phyloP scores from a whole-genome alignment of 768 basidiomycete genomes.

The Crassisporium funariophilum region DNA sequence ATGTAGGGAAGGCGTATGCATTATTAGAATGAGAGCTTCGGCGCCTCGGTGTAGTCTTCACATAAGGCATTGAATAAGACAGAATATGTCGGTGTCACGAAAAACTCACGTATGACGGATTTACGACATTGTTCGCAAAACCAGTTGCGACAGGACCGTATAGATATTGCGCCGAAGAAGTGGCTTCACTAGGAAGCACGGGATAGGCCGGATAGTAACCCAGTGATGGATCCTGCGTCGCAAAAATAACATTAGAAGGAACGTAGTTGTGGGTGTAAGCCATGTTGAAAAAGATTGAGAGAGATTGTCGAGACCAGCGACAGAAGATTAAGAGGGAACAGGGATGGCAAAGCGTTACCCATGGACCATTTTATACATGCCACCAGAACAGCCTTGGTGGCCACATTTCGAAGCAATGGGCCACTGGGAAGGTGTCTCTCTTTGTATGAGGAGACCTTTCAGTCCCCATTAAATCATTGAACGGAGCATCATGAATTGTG shows the following conservation, averaged over 20 bases:
- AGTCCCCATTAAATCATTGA: too few species aligned
- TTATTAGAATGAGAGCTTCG: conserved; percentile 1
- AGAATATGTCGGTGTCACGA: not conserved
- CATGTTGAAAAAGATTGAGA: not conserved
- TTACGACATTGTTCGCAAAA: not conserved
- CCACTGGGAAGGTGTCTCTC: too few species aligned
- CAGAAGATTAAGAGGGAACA: not conserved
- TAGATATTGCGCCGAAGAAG: not conserved
- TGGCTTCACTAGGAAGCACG: not conserved
- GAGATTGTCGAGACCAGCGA: not conserved
- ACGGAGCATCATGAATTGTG: too few species aligned
- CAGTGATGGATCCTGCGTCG: not conserved
- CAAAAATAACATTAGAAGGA: not conserved
- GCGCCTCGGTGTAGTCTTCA: not conserved
- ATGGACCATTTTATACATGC: too few species aligned
- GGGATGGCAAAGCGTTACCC: not conserved
- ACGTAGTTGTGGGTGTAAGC: not conserved
- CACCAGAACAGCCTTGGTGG: too few species aligned
- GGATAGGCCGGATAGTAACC: not conserved
- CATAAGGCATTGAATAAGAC: not conserved
- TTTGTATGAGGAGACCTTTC: too few species aligned
- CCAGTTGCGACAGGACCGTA: not conserved
- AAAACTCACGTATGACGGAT: not conserved
- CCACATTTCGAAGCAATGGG: too few species aligned
- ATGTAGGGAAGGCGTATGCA: conserved; percentile 2